Conservation (phyloP, 441 rosid genomes). For the Populus trichocarpa region DNA sequence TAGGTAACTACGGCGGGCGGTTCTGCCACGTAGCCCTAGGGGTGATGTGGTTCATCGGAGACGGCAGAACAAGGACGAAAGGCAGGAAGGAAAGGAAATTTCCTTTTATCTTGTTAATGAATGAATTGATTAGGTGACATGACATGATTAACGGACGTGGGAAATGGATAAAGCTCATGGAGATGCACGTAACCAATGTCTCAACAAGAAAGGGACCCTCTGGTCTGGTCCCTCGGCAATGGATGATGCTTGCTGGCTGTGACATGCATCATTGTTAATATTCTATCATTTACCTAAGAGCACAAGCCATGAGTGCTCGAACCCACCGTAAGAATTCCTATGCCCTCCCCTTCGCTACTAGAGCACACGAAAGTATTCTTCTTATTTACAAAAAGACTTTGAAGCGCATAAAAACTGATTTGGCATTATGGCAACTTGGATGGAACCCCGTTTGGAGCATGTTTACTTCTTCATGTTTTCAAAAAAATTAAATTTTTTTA, state of each 20-base stretch:
- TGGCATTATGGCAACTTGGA: neutral
- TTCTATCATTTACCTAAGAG: neutral
- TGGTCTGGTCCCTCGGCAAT: neutral
- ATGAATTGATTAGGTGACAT: no score
- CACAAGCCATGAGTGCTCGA: neutral
- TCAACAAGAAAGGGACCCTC: neutral
- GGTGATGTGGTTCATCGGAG: neutral
- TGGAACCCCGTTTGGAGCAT: no score
- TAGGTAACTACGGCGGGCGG: neutral
- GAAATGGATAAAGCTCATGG: neutral
- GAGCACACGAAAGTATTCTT: no score
- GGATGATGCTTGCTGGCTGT: neutral
- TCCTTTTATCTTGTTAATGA: neutral
- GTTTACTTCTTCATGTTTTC: no score
- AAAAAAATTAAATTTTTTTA: no score
- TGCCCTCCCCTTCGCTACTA: no score
- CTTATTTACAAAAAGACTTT: no score
- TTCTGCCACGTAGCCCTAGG: neutral
- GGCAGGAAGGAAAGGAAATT: neutral
- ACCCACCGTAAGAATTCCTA: neutral
- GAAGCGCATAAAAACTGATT: neutral
- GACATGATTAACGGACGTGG: neutral
- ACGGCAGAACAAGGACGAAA: neutral
- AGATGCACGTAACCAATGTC: neutral
- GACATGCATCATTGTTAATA: constrained; percentile 10